Percentiles rank a stretch among this genome's conserved stretches.
These are phyloP conservation scores for Telopea speciosissima DNA, from an alignment of 177 flowering plant species.

Conservation along the genomic window DNA sequence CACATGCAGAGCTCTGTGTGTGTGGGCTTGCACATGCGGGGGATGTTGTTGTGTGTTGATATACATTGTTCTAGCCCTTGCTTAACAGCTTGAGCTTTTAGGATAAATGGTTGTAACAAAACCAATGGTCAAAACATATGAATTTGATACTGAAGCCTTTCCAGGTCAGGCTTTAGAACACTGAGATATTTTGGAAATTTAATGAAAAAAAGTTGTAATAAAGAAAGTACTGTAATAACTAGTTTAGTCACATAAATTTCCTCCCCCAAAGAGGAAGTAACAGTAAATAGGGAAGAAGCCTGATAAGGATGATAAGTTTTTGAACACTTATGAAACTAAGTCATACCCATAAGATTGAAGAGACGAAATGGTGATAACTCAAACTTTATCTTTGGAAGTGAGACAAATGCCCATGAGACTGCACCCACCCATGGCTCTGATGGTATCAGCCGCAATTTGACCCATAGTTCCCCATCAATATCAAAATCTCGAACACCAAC, in stretches of 20 bases:
- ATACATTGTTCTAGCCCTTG: no score
- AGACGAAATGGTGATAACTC: slow-evolving; percentile 89
- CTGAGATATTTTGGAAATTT: no score
- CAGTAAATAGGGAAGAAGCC: background rate
- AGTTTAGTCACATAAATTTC: background rate
- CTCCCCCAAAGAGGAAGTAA: background rate
- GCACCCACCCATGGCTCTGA: slow-evolving; percentile 97
- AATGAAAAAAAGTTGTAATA: no score
- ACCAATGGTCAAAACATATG: no score
- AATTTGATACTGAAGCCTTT: no score
- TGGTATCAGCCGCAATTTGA: slow-evolving; percentile 83
- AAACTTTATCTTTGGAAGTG: slow-evolving; percentile 88
- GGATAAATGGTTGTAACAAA: no score
- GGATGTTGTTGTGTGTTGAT: no score
- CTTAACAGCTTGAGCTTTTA: no score
- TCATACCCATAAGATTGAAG: slow-evolving; percentile 86
- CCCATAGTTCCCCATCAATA: slow-evolving; percentile 99
- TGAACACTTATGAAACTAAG: background rate
- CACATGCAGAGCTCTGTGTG: no score
- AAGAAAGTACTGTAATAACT: no score
- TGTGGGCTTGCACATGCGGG: no score
- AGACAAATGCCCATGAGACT: slow-evolving; percentile 93
- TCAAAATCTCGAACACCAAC: slow-evolving; percentile 89
- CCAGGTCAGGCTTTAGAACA: no score
- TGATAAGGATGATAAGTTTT: background rate